phyloP scores from a whole-genome alignment of 495 filamentous ascomycete genomes.

The Xylaria grammica region DNA sequence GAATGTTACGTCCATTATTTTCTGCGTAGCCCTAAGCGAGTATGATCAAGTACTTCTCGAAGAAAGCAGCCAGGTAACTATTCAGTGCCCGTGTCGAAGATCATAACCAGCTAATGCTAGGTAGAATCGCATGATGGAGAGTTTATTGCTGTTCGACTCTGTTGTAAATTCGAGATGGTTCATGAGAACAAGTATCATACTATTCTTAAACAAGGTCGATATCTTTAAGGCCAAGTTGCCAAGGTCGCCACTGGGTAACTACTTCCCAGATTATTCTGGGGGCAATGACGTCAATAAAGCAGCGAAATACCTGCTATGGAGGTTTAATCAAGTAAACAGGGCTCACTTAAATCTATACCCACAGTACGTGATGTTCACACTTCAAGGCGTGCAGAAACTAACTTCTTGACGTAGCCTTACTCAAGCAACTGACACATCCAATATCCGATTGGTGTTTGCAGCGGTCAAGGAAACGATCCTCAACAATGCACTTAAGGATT shows the following conservation, averaged over 20 bases:
- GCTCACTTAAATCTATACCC: conserved; percentile 96
- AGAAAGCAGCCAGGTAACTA: conserved; percentile 89
- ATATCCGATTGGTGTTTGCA: conserved; percentile 96
- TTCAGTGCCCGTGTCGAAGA: conserved; percentile 15
- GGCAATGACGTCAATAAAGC: conserved; percentile 97
- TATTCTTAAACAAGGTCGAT: conserved; percentile 98
- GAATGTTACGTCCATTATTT: conserved; percentile 99
- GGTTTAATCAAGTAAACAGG: conserved; percentile 97
- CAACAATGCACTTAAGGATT: conserved; percentile 97
- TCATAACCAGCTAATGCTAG: conserved; percentile 28
- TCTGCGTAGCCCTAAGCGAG: conserved; percentile 97
- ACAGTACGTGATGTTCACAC: conserved; percentile 69
- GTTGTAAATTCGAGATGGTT: conserved; percentile 99
- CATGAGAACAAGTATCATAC: conserved; percentile 96
- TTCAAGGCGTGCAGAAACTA: conserved; percentile 16
- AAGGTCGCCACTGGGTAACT: conserved; percentile 85
- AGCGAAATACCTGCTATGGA: conserved; percentile 96
- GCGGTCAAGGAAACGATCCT: conserved; percentile 99
- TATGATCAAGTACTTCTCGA: conserved; percentile 97
- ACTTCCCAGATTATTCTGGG: conserved; percentile 97
- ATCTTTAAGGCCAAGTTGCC: conserved; percentile 94
- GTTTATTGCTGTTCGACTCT: conserved; percentile 94
- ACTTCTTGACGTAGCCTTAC: conserved; percentile 70
- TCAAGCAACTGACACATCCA: conserved; percentile 97
- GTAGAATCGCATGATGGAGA: conserved; percentile 99